Percentiles rank a stretch among this genome's conserved stretches.
Conservation (phyloP, 306 rosid genomes). For the Prinsepia uniflora region DNA sequence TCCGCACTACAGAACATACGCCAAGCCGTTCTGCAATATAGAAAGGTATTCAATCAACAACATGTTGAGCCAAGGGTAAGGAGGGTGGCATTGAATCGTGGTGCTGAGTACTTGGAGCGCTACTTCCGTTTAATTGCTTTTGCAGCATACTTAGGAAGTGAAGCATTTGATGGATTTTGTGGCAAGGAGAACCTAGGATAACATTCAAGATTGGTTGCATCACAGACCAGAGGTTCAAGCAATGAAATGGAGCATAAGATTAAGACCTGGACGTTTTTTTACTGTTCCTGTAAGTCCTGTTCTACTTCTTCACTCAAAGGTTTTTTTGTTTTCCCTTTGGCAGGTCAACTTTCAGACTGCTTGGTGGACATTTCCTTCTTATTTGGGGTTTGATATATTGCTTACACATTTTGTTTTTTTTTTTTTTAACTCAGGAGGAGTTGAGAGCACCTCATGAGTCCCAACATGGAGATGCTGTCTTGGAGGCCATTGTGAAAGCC, state of each 20-base stretch:
- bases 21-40: constrained; percentile 73
- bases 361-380: neutral
- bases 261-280: constrained; percentile 80
- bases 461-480: constrained; percentile 86
- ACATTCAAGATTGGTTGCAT: constrained; percentile 83
- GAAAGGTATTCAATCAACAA: constrained; percentile 82
- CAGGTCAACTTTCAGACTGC: neutral
- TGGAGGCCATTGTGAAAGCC: constrained; percentile 75
- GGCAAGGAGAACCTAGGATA: constrained; percentile 61
- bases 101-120: constrained; percentile 87
- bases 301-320: constrained; percentile 1
- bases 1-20: constrained; percentile 90
- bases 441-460: constrained; percentile 77
- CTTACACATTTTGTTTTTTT: constrained; percentile 27
- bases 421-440: constrained; percentile 58
- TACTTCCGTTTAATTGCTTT: constrained; percentile 89
- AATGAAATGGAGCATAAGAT: constrained; percentile 89
- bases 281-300: constrained; percentile 67
- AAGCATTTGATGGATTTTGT: constrained; percentile 83
- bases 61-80: constrained; percentile 81
- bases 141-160: constrained; percentile 95
- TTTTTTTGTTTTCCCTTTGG: neutral
- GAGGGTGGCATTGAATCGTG: constrained; percentile 86
- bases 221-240: constrained; percentile 85
- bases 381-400: constrained; percentile 11